phyloP scores from a whole-genome alignment of 78 protist genomes.

The Blattamonas nauphoetae region DNA sequence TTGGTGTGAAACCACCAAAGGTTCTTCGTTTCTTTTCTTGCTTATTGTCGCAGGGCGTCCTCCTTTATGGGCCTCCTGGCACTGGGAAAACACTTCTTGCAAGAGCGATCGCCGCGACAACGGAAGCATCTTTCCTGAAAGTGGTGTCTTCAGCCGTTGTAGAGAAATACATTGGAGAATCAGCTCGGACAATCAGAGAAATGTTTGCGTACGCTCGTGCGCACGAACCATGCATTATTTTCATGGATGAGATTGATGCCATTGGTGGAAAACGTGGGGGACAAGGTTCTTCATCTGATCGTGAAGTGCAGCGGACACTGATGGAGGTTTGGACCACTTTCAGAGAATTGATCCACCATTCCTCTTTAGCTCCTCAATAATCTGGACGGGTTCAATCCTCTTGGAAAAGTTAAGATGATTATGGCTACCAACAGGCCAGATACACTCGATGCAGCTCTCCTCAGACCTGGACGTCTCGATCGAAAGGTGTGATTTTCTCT shows the following conservation, averaged over 20 bases:
- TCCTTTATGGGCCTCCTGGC: constrained; percentile 92
- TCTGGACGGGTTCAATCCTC: constrained; percentile 93
- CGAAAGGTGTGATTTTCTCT: constrained; percentile 30
- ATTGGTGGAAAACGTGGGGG: constrained; percentile 93
- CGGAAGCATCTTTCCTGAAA: constrained; percentile 90
- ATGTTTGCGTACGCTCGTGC: constrained; percentile 95
- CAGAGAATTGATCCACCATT: neutral
- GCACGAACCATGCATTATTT: constrained; percentile 97
- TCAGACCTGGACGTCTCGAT: constrained; percentile 59
- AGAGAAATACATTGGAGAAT: constrained; percentile 99
- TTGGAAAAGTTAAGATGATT: constrained; percentile 90
- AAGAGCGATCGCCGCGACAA: constrained; percentile 86
- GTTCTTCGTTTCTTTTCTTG: neutral
- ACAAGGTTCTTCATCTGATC: constrained; percentile 91
- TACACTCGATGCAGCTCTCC: constrained; percentile 89
- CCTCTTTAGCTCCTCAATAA: constrained; percentile 71
- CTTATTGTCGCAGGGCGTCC: constrained; percentile 72
- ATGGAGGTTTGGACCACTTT: constrained; percentile 87
- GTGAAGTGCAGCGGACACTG: constrained; percentile 96
- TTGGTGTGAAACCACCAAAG: constrained; percentile 95
- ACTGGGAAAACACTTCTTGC: constrained; percentile 97
- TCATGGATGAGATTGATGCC: constrained; percentile 99
- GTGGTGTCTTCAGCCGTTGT: constrained; percentile 95
- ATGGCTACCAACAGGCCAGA: constrained; percentile 99
- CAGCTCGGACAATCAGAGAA: constrained; percentile 95